These are phyloP conservation scores for Fusarium sp. DNA, from an alignment of 2,329 filamentous ascomycete species.

Conservation along the genomic window DNA sequence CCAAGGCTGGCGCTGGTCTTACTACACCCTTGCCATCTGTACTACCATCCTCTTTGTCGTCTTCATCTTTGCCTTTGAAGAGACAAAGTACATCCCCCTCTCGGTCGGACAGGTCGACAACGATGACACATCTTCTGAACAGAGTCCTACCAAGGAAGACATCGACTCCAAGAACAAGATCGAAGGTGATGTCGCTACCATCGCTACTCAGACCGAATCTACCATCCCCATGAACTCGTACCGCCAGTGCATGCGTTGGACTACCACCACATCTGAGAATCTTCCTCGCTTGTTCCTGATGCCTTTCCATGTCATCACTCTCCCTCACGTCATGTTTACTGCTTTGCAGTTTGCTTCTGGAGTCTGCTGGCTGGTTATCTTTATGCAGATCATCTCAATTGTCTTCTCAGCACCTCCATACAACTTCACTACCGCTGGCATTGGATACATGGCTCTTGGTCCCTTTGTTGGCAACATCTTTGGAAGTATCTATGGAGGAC, in stretches of 20 bases:
- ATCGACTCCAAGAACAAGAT: slow-evolving; percentile 9
- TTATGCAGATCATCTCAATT: slow-evolving; percentile 49
- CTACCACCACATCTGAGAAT: slow-evolving; percentile 37
- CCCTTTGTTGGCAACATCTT: slow-evolving; percentile 55
- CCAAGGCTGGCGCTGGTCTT: slow-evolving; percentile 46
- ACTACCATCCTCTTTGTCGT: slow-evolving; percentile 41
- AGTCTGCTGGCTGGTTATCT: slow-evolving; percentile 41
- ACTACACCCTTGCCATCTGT: slow-evolving; percentile 42
- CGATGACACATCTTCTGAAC: background rate
- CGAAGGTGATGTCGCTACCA: background rate
- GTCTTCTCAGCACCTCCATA: slow-evolving; percentile 53
- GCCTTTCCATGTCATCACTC: slow-evolving; percentile 40
- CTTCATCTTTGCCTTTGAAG: slow-evolving; percentile 46
- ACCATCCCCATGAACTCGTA: slow-evolving; percentile 35
- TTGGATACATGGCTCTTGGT: slow-evolving; percentile 48
- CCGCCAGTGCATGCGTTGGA: slow-evolving; percentile 35
- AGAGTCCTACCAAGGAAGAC: background rate
- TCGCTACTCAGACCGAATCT: background rate
- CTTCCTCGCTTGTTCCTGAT: slow-evolving; percentile 36
- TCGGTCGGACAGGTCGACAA: slow-evolving; percentile 2
- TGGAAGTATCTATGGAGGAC: slow-evolving; percentile 55
- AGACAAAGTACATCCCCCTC: slow-evolving; percentile 49
- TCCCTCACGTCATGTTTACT: slow-evolving; percentile 57
- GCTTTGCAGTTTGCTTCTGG: slow-evolving; percentile 54
- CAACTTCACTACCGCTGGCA: slow-evolving; percentile 42